A percentile compares a stretch with the other conserved stretches of the same genome.
phyloP scores from a whole-genome alignment of 2,329 filamentous ascomycete genomes.

The Zymoseptoria brevis region DNA sequence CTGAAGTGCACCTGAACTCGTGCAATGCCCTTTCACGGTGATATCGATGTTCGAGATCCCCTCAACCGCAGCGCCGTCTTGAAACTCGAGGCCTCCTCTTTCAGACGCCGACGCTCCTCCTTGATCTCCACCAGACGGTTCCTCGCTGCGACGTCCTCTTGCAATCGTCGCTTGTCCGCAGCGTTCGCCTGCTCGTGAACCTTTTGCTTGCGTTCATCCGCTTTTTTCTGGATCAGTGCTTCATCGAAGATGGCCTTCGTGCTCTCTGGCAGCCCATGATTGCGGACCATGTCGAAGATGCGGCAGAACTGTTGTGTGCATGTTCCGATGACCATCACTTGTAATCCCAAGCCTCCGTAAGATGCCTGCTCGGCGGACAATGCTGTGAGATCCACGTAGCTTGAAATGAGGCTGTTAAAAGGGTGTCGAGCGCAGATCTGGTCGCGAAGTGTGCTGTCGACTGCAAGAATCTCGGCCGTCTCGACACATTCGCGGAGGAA shows the following conservation, averaged over 20 bases:
- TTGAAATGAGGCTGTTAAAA: no score
- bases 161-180: background rate
- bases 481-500: background rate
- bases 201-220: background rate
- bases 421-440: background rate
- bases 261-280: background rate
- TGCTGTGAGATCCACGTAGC: no score
- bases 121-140: background rate
- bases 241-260: background rate
- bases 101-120: background rate
- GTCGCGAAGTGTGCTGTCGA: background rate
- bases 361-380: background rate
- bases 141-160: background rate
- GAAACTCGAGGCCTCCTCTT: background rate
- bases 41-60: background rate
- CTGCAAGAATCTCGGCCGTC: background rate
- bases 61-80: background rate
- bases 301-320: background rate
- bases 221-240: background rate
- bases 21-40: background rate
- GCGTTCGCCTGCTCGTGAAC: background rate
- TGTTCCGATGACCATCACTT: background rate
- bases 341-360: background rate
- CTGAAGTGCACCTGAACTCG: background rate
- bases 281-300: background rate